Base-by-base conservation (phyloP, 352 stramenopile genomes). In the Sclerospora graminicola region DNA sequence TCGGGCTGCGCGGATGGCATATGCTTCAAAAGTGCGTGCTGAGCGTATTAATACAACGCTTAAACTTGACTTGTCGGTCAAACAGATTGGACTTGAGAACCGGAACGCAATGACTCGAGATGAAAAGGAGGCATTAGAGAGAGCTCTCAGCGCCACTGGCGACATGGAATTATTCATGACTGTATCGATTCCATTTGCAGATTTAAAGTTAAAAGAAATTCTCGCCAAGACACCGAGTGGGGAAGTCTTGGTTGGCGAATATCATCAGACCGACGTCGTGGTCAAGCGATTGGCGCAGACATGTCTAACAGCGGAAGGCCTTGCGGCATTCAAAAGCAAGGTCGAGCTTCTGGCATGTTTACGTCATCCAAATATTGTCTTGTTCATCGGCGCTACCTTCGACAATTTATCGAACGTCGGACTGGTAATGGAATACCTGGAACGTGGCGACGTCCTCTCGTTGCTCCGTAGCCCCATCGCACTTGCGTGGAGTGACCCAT, bases 361-460 rank as follows among this genome's bases (percentile, higher is more conserved):
- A 21, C 76, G 82, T 0, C 80, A 94, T 39, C 77, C 82, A 10
- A 90, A 89, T 43, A 88, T 94, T 41, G 79, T 94, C 26, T 55
- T 87, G 27, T 94, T 94, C 41, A 78, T 94, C 20, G 82, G 82
- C 35, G 82, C 80, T 4, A 89, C 78, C 13, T 88, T 84, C 41
- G 75, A 90, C 58, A 85, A 86, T 20, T 51, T 89, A 18, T 73
- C 76, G 7, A 87, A 87, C 42, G 60, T 88, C 6, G 76, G 76
- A 0, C 58, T 89, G 10, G 73, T 91, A 44, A 64, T 86, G 53
- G 79, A 91, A 48, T 87, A 87, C 37, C 41, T 91, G 5, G 76
- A 87, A 26, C 70, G 71, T 19, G 76, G 79, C 23, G 72, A 91
- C 34, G 66, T 91, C 18, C 47, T 71, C 1, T 67, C 69, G 8